Evolutionary conservation across 169 alveolate species (phyloP), one percentile per base, ranked within the genome.

Genomic region (Plasmodium blacklocki): DNA sequence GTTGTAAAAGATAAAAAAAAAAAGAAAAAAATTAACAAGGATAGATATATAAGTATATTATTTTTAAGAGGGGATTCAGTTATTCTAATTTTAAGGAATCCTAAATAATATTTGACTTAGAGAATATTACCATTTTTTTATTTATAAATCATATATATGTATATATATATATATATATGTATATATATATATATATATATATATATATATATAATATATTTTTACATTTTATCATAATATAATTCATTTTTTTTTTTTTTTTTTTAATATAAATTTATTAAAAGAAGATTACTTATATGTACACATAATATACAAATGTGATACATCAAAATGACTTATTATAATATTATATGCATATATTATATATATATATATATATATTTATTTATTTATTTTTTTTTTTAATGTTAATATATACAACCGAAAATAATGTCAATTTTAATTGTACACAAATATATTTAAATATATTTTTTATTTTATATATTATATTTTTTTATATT

Each of bases 21-120:
- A 70, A 95, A 98, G 56, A 93, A 93, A 72, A 91, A 74, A 78
- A 95, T 97, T 66, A 98, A 97, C 93, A 98, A 97, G 94, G 99
- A 98, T 93, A 94, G 99, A 74, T 97, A 94, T 91, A 97, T 98
- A 11, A 94, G 99, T 26, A 98, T 97, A 91, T 94, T 98, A 91
- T 98, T 98, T 95, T 96, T 98, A 75, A 93, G 99, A 88, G 99
- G 99, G 1, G 99, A 98, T 88, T 97, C 99, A 1, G 98, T 98
- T 50, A 98, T 98, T 68, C 95, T 98, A 74, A 97, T 98, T 64
- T 95, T 98, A 15, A 96, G 97, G 92, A 98, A 98, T 91, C 99
- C 99, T 15, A 98, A 98, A 89, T 98, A 96, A 96, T 39, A 5
- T 39, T 39, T 7, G 7, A 39, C 5, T 5, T 0, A 5, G 47